Conservation (phyloP, 2,329 filamentous ascomycete genomes). For the Ascochyta pisi region DNA sequence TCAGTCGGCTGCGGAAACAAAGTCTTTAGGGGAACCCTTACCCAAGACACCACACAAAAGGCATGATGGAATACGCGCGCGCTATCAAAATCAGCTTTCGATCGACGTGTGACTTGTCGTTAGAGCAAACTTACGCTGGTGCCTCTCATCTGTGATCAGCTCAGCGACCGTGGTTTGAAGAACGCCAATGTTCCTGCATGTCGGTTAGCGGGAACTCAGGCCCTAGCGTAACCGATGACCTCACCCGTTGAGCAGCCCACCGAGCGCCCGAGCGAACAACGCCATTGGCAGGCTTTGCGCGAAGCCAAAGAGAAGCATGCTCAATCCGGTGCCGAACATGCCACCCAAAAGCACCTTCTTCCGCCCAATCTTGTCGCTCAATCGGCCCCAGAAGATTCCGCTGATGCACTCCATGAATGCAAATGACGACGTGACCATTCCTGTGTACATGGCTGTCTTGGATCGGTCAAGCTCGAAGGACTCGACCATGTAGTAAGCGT, state of each 20-base stretch:
- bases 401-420: slow-evolving; percentile 95
- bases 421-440: slow-evolving; percentile 95
- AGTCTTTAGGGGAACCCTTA: slow-evolving; percentile 50
- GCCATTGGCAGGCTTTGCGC: slow-evolving; percentile 81
- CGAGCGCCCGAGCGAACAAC: slow-evolving; percentile 84
- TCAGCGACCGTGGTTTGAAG: slow-evolving; percentile 95
- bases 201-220: slow-evolving; percentile 38
- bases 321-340: slow-evolving; percentile 88
- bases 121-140: slow-evolving; percentile 72
- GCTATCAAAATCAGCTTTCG: slow-evolving; percentile 58
- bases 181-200: slow-evolving; percentile 83
- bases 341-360: slow-evolving; percentile 92
- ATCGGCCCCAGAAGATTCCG: slow-evolving; percentile 87
- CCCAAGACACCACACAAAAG: slow-evolving; percentile 96
- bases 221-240: slow-evolving; percentile 47
- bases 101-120: slow-evolving; percentile 12
- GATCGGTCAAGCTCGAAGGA: slow-evolving; percentile 83
- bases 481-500: slow-evolving; percentile 96
- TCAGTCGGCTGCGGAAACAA: slow-evolving; percentile 27
- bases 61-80: slow-evolving; percentile 96
- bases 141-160: slow-evolving; percentile 88
- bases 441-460: slow-evolving; percentile 89
- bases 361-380: slow-evolving; percentile 90
- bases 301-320: slow-evolving; percentile 92
- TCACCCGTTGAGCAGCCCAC: slow-evolving; percentile 90